Evolutionary conservation across 495 filamentous ascomycete genomes (phyloP).

Genomic region (Aspergillus funiculosus): DNA sequence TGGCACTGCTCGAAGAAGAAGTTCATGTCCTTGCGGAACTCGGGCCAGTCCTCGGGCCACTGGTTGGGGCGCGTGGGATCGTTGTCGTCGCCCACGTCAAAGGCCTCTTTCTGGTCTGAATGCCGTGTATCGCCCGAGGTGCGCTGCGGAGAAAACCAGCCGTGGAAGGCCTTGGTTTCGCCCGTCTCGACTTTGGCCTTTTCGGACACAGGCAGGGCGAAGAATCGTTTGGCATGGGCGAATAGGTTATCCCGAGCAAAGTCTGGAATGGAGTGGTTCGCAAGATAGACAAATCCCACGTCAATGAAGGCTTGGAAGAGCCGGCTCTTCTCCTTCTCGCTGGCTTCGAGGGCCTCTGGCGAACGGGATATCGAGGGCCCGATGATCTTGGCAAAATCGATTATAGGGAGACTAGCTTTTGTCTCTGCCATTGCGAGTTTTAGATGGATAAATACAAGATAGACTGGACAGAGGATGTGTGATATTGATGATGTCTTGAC

Average conservation of each 20-base stretch:
- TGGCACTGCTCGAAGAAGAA: conserved; percentile 14
- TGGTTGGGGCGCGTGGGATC: conserved; percentile 11
- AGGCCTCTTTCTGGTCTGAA: conserved; percentile 12
- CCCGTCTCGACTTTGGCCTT: conserved; percentile 5
- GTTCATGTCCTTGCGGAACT: conserved; percentile 7
- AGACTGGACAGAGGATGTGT: too few relatives aligned
- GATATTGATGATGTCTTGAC: too few relatives aligned
- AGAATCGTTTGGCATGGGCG: conserved; percentile 5
- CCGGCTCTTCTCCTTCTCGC: neutral
- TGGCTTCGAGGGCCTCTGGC: neutral
- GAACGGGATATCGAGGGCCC: conserved; percentile 2
- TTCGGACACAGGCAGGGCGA: conserved; percentile 3
- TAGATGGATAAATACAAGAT: too few relatives aligned
- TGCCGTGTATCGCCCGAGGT: neutral
- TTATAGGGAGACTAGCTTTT: conserved; percentile 1
- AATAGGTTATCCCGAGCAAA: conserved; percentile 4
- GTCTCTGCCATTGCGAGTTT: neutral
- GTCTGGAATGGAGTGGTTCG: conserved; percentile 3
- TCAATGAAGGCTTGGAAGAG: conserved; percentile 11
- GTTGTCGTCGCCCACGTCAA: conserved; percentile 8
- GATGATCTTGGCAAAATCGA: conserved; percentile 9
- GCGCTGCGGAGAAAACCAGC: conserved; percentile 6
- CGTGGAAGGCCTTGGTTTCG: conserved; percentile 7
- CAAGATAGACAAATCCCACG: conserved; percentile 12
- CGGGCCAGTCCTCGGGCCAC: conserved; percentile 3